These are phyloP conservation scores for Silene noctiflora DNA, from an alignment of 179 eudicot genomes.

Conservation along the genomic window DNA sequence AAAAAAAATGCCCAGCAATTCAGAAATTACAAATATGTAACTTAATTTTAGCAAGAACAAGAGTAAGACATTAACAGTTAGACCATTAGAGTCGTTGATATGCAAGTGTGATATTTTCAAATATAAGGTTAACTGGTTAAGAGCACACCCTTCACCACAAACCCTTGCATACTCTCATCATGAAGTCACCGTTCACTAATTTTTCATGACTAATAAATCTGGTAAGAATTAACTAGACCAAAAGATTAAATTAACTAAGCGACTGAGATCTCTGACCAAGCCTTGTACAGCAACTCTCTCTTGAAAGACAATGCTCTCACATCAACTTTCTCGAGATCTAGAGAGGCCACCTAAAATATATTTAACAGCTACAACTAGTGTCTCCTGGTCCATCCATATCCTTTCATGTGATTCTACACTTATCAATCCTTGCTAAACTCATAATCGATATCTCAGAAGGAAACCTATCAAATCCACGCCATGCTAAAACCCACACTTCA, in stretches of 20 bases:
- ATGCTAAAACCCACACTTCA: background rate
- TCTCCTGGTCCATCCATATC: background rate
- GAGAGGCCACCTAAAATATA: background rate
- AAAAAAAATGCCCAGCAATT: background rate
- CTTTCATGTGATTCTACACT: background rate
- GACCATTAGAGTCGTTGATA: background rate
- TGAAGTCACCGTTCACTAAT: background rate
- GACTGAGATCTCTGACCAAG: background rate
- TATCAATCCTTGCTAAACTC: background rate
- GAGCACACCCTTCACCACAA: background rate
- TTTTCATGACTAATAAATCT: background rate
- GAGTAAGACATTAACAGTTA: background rate
- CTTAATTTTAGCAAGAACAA: background rate
- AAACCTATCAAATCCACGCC: background rate
- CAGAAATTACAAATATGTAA: background rate
- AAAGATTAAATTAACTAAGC: background rate
- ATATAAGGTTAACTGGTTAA: background rate
- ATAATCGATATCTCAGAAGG: background rate
- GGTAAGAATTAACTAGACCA: background rate
- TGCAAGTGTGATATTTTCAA: background rate
- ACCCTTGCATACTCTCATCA: conserved; percentile 9
- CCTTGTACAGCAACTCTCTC: background rate
- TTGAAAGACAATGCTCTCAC: background rate
- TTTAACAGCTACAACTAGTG: background rate
- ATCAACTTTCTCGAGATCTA: background rate